phyloP scores from a whole-genome alignment of 441 rosid genomes.

The Iberis amara region DNA sequence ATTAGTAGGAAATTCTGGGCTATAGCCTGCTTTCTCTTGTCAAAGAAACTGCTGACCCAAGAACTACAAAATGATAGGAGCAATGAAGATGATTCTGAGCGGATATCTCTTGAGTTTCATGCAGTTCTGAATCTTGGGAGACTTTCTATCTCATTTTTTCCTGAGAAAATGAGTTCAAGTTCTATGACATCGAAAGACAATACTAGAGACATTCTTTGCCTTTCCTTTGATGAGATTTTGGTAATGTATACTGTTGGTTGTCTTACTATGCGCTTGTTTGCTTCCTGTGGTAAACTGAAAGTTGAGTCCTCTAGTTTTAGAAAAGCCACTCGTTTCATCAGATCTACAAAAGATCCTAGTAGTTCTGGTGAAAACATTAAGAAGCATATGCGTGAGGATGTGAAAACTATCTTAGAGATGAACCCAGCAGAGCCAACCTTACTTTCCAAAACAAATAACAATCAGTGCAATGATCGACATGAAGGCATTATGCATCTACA shows the following conservation, averaged over 20 bases:
- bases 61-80: conserved; percentile 34
- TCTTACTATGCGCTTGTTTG: conserved; percentile 41
- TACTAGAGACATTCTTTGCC: conserved; percentile 41
- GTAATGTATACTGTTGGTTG: conserved; percentile 42
- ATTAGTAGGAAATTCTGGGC: conserved; percentile 35
- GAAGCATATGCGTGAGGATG: conserved; percentile 34
- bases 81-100: conserved; percentile 32
- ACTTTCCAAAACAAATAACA: conserved; percentile 35
- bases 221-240: conserved; percentile 48
- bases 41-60: conserved; percentile 28
- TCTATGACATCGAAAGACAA: conserved; percentile 33
- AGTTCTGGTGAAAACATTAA: conserved; percentile 33
- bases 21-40: conserved; percentile 30
- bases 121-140: conserved; percentile 51
- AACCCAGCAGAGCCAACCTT: conserved; percentile 51
- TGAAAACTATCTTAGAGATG: conserved; percentile 44
- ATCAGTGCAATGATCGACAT: conserved; percentile 29
- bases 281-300: conserved; percentile 60
- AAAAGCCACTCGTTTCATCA: conserved; percentile 31
- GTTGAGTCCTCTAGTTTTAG: conserved; percentile 38
- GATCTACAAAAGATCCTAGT: conserved; percentile 31
- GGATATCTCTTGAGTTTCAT: conserved; percentile 32
- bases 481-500: conserved; percentile 40
- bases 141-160: conserved; percentile 40
- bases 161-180: conserved; percentile 33